Base-by-base conservation (phyloP, 1,284 basidiomycete genomes). In the Fomitopsis betulina region DNA sequence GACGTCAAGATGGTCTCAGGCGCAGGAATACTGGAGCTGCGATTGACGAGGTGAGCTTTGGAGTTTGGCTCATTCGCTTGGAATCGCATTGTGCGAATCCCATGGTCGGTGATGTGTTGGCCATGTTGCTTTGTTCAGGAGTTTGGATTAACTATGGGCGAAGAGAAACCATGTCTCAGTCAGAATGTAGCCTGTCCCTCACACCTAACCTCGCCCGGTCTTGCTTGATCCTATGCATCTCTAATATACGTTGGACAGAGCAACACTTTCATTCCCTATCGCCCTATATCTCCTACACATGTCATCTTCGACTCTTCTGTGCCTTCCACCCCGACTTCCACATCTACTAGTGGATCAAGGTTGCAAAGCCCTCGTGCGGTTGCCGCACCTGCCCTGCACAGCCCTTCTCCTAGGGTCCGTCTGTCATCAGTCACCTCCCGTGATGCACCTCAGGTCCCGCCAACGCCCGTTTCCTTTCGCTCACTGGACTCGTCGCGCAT, bases 211-310 rank as follows among this genome's bases (percentile, higher is more conserved):
- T 30, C 27, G 27, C 27, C 27, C 27, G 8, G 27, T 30, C 27
- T 8, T 30, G 5, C 5, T 30, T 30, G 27, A 8, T 0, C 27
- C 5, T 30, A 30, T 30, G 27, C 27, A 30, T 13, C 7, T 27
- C 45, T 47, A 12, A 47, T 13, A 15, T 17, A 17, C 15, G 3
- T 17, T 5, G 27, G 6, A 17, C 62, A 80, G 78, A 75, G 77
- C 2, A 78, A 78, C 57, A 63, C 73, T 1, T 66, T 70, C 38
- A 73, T 81, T 49, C 72, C 80, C 1, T 78, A 78, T 62, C 68
- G 73, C 15, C 74, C 79, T 1, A 72, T 81, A 55, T 70, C 75
- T 8, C 79, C 81, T 15, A 79, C 79, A 2, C 80, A 83, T 61
- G 74, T 82, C 15, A 62, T 83, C 3, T 73, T 76, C 33, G 78